Percentiles rank a stretch among this genome's conserved stretches.
Evolutionary conservation across 2,329 filamentous ascomycete species (phyloP).

Genomic region (Penicillium fuscoglaucum): DNA sequence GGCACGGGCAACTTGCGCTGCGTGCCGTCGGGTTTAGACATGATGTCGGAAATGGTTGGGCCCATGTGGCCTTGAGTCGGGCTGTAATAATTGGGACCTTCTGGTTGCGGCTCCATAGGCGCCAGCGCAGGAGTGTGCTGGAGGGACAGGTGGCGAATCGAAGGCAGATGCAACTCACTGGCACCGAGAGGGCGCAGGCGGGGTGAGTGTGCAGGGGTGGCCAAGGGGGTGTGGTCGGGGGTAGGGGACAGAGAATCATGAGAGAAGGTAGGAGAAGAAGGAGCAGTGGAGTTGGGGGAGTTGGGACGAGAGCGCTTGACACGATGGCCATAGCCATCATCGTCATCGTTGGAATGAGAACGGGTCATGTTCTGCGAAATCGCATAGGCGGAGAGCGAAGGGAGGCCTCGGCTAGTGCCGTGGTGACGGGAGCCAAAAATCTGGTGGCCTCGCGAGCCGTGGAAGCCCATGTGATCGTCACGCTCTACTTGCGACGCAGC

Average conservation of each 20-base stretch:
- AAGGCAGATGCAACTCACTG: constrained; percentile 77
- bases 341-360: constrained; percentile 75
- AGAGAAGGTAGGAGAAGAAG: constrained; percentile 93
- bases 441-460: constrained; percentile 47
- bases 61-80: constrained; percentile 62
- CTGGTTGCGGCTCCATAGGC: constrained; percentile 68
- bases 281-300: constrained; percentile 92
- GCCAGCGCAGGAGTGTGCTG: constrained; percentile 67
- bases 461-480: constrained; percentile 52
- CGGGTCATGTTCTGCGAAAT: constrained; percentile 83
- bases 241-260: constrained; percentile 94
- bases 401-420: constrained; percentile 59
- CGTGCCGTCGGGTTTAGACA: constrained; percentile 81
- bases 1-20: constrained; percentile 90
- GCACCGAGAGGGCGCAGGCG: constrained; percentile 75
- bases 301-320: constrained; percentile 89
- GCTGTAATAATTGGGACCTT: constrained; percentile 60
- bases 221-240: constrained; percentile 96
- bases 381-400: constrained; percentile 74
- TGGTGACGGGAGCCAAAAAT: constrained; percentile 48
- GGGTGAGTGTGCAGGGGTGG: constrained; percentile 91
- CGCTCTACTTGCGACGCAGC: constrained; percentile 67
- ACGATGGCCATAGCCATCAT: constrained; percentile 70
- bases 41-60: constrained; percentile 86
- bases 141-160: constrained; percentile 71